A percentile compares a stretch with the other conserved stretches of the same genome.
These are phyloP conservation scores for Talaromyces funiculosus DNA, from an alignment of 2,329 filamentous ascomycete species.

Conservation along the genomic window DNA sequence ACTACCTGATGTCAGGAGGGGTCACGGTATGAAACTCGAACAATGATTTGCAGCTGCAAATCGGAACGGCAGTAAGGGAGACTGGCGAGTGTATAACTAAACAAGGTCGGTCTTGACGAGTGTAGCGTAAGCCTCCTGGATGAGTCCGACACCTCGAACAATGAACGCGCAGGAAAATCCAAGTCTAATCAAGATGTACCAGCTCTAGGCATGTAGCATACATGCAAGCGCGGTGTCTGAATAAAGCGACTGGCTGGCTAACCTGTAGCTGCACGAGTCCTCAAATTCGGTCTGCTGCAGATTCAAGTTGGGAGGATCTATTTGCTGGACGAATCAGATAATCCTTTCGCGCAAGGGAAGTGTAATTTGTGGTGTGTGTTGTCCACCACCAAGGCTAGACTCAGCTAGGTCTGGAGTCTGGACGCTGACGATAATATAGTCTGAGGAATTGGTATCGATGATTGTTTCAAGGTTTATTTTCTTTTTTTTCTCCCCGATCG, in stretches of 20 bases:
- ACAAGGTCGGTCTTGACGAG: background rate
- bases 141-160: background rate
- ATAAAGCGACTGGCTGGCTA: background rate
- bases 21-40: background rate
- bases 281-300: conserved; percentile 4
- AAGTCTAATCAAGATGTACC: background rate
- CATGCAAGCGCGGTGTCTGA: conserved; percentile 6
- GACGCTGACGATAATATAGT: background rate
- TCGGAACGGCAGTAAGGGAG: background rate
- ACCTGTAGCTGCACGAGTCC: background rate
- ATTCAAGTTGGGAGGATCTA: background rate
- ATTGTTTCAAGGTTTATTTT: background rate
- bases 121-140: background rate
- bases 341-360: background rate
- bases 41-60: background rate
- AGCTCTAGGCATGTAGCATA: background rate
- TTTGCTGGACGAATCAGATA: conserved; percentile 7
- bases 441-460: background rate
- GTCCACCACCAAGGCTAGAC: background rate
- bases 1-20: background rate
- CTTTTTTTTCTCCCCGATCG: background rate
- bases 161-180: background rate
- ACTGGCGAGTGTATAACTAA: background rate
- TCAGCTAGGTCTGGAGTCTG: background rate
- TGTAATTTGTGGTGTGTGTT: background rate